Conservation (phyloP, 2,329 filamentous ascomycete species). For the Alternaria gaisen region DNA sequence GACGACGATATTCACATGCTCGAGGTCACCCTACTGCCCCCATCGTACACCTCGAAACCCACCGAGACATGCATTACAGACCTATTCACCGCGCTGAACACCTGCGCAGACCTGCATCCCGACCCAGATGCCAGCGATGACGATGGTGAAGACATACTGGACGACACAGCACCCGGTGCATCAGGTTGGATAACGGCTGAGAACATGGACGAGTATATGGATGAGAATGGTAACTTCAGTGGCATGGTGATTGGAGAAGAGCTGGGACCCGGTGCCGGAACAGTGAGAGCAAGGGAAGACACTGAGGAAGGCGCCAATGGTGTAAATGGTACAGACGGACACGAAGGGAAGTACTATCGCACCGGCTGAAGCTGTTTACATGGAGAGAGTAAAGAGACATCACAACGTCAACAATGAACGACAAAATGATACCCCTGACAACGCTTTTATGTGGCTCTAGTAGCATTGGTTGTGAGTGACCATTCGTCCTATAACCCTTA, state of each 20-base stretch:
- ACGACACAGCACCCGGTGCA: constrained; percentile 72
- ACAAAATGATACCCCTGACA: constrained; percentile 10
- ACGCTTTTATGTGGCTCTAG: background rate
- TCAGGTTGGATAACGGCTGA: constrained; percentile 90
- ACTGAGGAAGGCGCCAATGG: constrained; percentile 39
- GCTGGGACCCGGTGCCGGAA: constrained; percentile 51
- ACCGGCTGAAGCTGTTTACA: constrained; percentile 34
- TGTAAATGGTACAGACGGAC: constrained; percentile 31
- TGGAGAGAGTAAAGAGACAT: background rate
- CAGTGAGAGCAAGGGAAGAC: constrained; percentile 46
- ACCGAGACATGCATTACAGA: constrained; percentile 52
- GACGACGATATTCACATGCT: constrained; percentile 71
- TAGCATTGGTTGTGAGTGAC: background rate
- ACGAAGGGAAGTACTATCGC: constrained; percentile 50
- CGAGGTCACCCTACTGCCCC: constrained; percentile 72
- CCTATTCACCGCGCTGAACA: constrained; percentile 75
- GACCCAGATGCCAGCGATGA: constrained; percentile 70
- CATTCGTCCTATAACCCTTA: background rate
- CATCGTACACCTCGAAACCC: constrained; percentile 34
- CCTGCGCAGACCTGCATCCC: constrained; percentile 79
- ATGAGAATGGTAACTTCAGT: constrained; percentile 52
- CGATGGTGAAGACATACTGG: constrained; percentile 59
- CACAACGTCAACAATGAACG: background rate
- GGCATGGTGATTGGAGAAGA: constrained; percentile 40
- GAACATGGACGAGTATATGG: constrained; percentile 78